These are phyloP conservation scores for Arthrobotrys pseudoclavata DNA, from an alignment of 2,329 filamentous ascomycete species.

Conservation along the genomic window DNA sequence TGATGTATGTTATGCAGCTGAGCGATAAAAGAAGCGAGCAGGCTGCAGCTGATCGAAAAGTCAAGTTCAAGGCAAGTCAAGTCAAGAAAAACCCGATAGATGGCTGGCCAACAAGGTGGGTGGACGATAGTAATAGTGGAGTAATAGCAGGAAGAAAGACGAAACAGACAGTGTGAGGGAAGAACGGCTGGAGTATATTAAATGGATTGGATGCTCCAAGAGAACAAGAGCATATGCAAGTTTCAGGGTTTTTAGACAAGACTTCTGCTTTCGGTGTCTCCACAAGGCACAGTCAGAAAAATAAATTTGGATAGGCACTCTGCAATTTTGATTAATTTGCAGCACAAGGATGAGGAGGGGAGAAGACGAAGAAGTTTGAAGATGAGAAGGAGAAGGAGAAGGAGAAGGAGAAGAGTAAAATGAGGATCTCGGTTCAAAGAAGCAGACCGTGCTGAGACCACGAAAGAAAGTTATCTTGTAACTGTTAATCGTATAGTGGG, in stretches of 20 bases:
- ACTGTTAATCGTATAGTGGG: neutral
- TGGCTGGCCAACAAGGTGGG: no score
- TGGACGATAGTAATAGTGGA: neutral
- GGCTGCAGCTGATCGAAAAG: constrained; percentile 53
- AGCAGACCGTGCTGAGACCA: constrained; percentile 50
- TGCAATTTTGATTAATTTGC: neutral
- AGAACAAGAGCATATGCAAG: constrained; percentile 7
- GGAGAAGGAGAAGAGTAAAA: neutral
- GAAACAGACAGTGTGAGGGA: constrained; percentile 26
- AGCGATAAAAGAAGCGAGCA: constrained; percentile 53
- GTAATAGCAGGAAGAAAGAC: neutral
- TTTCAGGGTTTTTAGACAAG: constrained; percentile 20
- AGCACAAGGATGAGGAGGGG: neutral
- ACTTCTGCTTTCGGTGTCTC: constrained; percentile 18
- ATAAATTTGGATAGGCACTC: neutral
- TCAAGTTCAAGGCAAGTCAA: neutral
- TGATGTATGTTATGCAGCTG: constrained; percentile 46
- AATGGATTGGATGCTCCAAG: no score
- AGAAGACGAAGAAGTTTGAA: neutral
- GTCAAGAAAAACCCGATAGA: neutral
- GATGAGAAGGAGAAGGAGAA: neutral
- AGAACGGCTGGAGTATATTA: constrained; percentile 10
- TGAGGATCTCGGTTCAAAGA: constrained; percentile 26
- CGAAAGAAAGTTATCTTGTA: constrained; percentile 15
- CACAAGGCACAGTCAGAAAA: constrained; percentile 37